Evolutionary conservation across 805 yeast genomes (phyloP), one percentile per base, ranked within the genome.

Genomic region (Martiniozyma abietophila): DNA sequence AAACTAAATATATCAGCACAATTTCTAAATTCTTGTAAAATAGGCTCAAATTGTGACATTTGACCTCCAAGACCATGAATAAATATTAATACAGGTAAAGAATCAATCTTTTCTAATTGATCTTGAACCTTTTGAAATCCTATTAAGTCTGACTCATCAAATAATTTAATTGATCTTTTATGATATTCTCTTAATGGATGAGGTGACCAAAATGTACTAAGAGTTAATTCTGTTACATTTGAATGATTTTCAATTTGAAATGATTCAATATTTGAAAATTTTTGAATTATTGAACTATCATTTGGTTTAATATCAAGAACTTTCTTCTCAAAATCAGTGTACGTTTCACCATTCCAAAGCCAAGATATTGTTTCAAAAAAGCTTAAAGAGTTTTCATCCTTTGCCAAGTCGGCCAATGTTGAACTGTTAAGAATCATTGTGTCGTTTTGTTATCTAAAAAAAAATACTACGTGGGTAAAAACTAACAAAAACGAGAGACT

Each of bases 61-160:
- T 78, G 89, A 2, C 97, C 97, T 2, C 96, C 97, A 15, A 89
- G 56, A 0, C 97, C 97, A 59, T 86, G 96, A 14, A 88, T 50
- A 37, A 85, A 71, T 2, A 84, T 56, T 5, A 80, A 54, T 2
- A 76, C 59, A 0, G 94, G 94, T 26, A 74, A 50, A 10, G 61
- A 61, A 17, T 64, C 54, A 25, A 74, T 55, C 37, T 66, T 65
- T 8, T 47, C 43, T 33, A 51, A 24, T 46, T 32, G 54, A 6
- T 44, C 47, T n/a, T 40, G 31, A 0, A 48, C 50, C 4, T 42
- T 41, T n/a, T 29, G 24, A 9, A 45, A 21, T 7, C 47, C 45
- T 25, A 36, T 33, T 5, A 39, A 11, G 31, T 45, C 49, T 4
- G 29, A 32, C 11, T 33, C 32, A n/a, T 37, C 34, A 5, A 33